Evolutionary conservation across 345 rosid genomes (phyloP), one percentile per base, ranked within the genome.

Genomic region (Abelmoschus esculentus): DNA sequence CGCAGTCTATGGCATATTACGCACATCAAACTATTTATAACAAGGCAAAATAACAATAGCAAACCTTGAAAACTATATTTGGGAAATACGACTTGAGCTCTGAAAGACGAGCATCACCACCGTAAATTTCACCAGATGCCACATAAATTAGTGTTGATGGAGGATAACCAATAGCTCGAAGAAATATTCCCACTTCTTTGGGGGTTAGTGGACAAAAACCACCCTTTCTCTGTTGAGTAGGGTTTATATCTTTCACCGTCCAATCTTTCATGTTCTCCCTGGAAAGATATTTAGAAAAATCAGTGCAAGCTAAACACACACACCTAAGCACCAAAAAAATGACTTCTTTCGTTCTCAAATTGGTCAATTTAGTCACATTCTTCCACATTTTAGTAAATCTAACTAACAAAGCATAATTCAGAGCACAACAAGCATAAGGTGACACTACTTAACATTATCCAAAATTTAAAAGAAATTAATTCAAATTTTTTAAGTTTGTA

Each of bases 161-260:
- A 75, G 93, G 79, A 82, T 89, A 93, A 66, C 97, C 97, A 34
- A 91, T 90, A 78, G 93, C 91, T 74, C 66, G 84, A 60, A 93
- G 90, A 76, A 93, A 89, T 59, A 87, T 81, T 60, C 96, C 97
- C 66, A 88, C 93, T 79, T 93, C 99, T 73, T 83, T 87, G 19
- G 99, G 99, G 72, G 96, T 93, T 62, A 93, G 80, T 19, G 97
- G 98, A 80, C 98, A 91, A 69, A 83, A 73, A 19, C 99, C 99
- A 73, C 77, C 90, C 5, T 61, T 60, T 75, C 99, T 81, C 83
- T 91, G 96, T 75, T 89, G 96, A 7, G 97, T 88, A 72, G 97
- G 87, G 70, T 93, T 88, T 72, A 93, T 91, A 78, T 77, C 85
- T 72, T 95, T 95, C 68, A 88, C 87, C 83, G 89, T 95, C 99